phyloP scores from a whole-genome alignment of 306 rosid species.

The Adenanthera pavonina region DNA sequence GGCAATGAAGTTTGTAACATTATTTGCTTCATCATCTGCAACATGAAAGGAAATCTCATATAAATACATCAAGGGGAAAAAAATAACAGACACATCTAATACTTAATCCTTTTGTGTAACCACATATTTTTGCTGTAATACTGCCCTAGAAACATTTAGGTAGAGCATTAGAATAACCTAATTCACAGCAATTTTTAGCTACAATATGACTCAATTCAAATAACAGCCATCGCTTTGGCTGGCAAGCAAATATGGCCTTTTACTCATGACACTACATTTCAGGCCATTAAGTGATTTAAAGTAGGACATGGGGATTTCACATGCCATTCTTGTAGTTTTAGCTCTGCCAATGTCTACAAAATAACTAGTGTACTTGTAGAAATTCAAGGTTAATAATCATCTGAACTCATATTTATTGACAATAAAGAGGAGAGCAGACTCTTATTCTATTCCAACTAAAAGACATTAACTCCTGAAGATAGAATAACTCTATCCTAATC shows the following conservation, averaged over 20 bases:
- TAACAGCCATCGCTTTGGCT: not conserved
- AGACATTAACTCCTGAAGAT: not conserved
- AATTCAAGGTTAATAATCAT: not conserved
- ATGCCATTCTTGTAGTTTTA: not conserved
- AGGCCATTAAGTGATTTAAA: not conserved
- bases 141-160: conserved; percentile 25
- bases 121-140: conserved; percentile 32
- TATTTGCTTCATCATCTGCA: conserved; percentile 74
- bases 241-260: not conserved
- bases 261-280: not conserved
- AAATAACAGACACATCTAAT: conserved; percentile 22
- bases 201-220: conserved; percentile 19
- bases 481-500: not conserved
- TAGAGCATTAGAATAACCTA: conserved; percentile 32
- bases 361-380: not conserved
- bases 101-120: conserved; percentile 25
- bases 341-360: not conserved
- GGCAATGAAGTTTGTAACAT: conserved; percentile 66
- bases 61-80: conserved; percentile 24
- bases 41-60: conserved; percentile 37
- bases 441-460: not conserved
- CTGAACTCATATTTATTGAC: not conserved
- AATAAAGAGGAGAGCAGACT: not conserved
- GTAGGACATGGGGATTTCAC: not conserved
- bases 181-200: conserved; percentile 7